Evolutionary conservation across 495 filamentous ascomycete species (phyloP).

Genomic region (Jackrogersella multiformis): DNA sequence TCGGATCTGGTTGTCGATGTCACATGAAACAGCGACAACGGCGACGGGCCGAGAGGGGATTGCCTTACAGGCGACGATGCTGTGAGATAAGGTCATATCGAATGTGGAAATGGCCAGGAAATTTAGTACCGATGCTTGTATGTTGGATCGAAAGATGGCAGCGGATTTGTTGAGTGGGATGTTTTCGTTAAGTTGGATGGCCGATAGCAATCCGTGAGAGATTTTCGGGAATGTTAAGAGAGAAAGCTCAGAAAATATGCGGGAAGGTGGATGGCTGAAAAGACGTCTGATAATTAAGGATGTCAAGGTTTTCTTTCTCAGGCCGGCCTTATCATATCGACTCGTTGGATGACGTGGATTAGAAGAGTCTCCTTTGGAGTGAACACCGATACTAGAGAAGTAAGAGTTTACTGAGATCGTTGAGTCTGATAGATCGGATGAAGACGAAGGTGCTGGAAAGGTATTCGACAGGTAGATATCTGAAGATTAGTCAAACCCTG

Average conservation of each 20-base stretch:
- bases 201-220: not conserved
- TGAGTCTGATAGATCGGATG: not conserved
- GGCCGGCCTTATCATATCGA: not conserved
- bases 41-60: conserved; percentile 6
- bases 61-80: conserved; percentile 14
- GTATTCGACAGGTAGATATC: not conserved
- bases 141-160: not conserved
- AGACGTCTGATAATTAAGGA: not conserved
- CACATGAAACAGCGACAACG: conserved; percentile 19
- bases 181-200: not conserved
- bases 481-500: not conserved
- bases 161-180: not conserved
- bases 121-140: not conserved
- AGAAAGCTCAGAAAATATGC: not conserved
- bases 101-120: not conserved
- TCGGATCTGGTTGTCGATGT: conserved; percentile 10
- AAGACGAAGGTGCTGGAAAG: not conserved
- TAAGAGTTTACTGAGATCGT: not conserved
- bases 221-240: not conserved
- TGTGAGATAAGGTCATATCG: conserved; percentile 1
- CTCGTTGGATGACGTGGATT: not conserved
- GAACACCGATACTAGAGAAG: not conserved
- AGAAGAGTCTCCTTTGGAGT: not conserved
- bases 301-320: not conserved
- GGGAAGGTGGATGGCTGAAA: not conserved